Evolutionary conservation across 2,329 filamentous ascomycete genomes (phyloP).

Genomic region (Tetracladium maxilliforme): DNA sequence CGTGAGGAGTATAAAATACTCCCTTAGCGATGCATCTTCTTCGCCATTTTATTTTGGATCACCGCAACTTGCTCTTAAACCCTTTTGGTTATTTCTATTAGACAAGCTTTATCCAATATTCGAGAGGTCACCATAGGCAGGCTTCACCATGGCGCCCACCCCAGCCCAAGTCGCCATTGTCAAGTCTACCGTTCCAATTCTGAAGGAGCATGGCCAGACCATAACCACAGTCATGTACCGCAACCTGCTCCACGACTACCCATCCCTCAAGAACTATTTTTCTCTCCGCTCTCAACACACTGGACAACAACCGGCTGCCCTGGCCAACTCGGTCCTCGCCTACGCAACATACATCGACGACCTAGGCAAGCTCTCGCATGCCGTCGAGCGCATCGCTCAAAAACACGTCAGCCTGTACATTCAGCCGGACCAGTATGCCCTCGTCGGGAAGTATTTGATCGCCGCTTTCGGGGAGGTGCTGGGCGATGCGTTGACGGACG

Average conservation of each 20-base stretch:
- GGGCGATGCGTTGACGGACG: conserved; percentile 49
- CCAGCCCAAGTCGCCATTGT: conserved; percentile 53
- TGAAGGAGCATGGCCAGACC: conserved; percentile 49
- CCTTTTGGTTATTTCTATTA: conserved; percentile 7
- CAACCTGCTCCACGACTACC: conserved; percentile 49
- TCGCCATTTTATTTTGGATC: too few relatives aligned
- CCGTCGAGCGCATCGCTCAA: conserved; percentile 55
- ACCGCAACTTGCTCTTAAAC: too few relatives aligned
- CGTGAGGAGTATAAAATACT: too few relatives aligned
- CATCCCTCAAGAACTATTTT: conserved; percentile 55
- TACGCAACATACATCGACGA: conserved; percentile 64
- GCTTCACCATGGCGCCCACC: conserved; percentile 36
- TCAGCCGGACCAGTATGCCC: conserved; percentile 50
- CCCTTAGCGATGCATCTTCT: too few relatives aligned
- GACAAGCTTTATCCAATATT: conserved; percentile 7
- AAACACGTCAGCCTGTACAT: conserved; percentile 65
- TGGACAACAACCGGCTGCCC: conserved; percentile 53
- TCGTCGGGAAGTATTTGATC: conserved; percentile 56
- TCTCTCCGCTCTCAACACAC: conserved; percentile 54
- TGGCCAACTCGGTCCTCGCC: conserved; percentile 54
- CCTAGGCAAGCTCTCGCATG: conserved; percentile 38
- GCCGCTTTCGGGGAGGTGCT: conserved; percentile 53
- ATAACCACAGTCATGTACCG: conserved; percentile 64
- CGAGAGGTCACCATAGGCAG: too few relatives aligned
- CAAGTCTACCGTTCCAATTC: conserved; percentile 62